Base-by-base conservation (phyloP, 345 rosid species). In the Lepidium africanum region DNA sequence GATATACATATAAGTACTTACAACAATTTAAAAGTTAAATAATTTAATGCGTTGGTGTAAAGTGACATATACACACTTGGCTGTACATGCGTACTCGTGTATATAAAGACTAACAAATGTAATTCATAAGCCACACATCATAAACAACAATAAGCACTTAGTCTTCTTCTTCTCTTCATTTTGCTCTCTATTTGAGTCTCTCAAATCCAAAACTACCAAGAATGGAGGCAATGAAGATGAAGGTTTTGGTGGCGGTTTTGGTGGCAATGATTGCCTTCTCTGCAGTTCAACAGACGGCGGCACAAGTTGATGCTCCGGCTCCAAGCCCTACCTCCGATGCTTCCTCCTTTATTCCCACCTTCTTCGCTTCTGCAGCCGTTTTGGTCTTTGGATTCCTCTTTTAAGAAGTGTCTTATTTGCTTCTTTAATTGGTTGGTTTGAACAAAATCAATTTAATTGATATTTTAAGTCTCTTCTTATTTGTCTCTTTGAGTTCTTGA, bases 171-270 rank as follows among this genome's bases (percentile, higher is more conserved):
- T 74, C 52, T 74, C 59, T 67, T 67, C 69, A 53, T 46, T 27
- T 47, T 65, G 63, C 64, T 45, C 14, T 38, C 63, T 51, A 25
- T 25, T 47, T 2, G 12, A 65, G 37, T 52, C 62, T 52, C 62
- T 74, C 63, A 51, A 33, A 8, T 21, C 58, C 37, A 61, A 55
- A 43, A 33, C 19, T 33, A 72, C 36, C 15, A 43, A 60, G 51
- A 52, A 76, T 76, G 80, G 80, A 76, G 69, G 70, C 80, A 65
- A 65, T 71, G 76, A 76, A 65, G 73, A 59, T 71, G 76, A 76
- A 76, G 76, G 53, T 76, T 53, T 65, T 60, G 32, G 40, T 76
- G 54, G 76, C 65, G 36, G 35, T 76, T 63, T 15, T 76, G 59
- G 73, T 65, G 50, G 80, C 76, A 1, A 39, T 66, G 59, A 13